Evolutionary conservation across 176 grass and related monocot genomes (phyloP).

Genomic region (Cenchrus americanus): DNA sequence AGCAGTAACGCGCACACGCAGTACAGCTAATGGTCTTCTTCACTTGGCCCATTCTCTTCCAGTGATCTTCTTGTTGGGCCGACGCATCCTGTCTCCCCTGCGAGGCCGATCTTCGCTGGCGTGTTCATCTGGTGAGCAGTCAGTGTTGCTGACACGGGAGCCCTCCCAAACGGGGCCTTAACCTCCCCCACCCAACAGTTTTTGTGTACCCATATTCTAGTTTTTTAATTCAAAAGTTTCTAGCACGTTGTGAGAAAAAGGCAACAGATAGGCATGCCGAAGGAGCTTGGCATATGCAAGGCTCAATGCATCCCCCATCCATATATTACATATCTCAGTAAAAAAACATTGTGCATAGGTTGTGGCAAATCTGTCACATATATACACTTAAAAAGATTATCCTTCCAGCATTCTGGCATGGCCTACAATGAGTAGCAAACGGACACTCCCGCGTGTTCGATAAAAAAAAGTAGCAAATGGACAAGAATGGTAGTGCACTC

Average conservation of each 20-base stretch:
- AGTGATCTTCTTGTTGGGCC: too few species aligned
- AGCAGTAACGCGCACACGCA: too few species aligned
- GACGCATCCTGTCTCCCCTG: too few species aligned
- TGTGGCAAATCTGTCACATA: constrained; percentile 28
- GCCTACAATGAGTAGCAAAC: constrained; percentile 10
- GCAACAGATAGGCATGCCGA: constrained; percentile 13
- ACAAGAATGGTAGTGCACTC: constrained; percentile 35
- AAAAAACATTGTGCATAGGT: constrained; percentile 12
- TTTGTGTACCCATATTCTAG: background rate
- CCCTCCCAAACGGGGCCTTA: too few species aligned
- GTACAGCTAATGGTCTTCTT: too few species aligned
- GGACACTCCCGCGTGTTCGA: background rate
- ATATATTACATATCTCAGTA: constrained; percentile 20
- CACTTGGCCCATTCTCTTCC: too few species aligned
- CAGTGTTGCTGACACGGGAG: too few species aligned
- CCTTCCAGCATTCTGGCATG: constrained; percentile 40
- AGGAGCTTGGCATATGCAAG: background rate
- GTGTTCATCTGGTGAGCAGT: too few species aligned
- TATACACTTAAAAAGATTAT: constrained; percentile 26
- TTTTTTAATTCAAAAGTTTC: background rate
- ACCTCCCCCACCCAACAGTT: background rate
- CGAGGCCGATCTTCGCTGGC: too few species aligned
- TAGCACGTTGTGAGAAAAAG: background rate
- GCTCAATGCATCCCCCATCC: constrained; percentile 1
- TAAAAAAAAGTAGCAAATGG: constrained; percentile 8